Evolutionary conservation across 371 early-diverging fungal species (phyloP), one percentile per base, ranked within the genome.

Genomic region (Haplosporangium sp.): DNA sequence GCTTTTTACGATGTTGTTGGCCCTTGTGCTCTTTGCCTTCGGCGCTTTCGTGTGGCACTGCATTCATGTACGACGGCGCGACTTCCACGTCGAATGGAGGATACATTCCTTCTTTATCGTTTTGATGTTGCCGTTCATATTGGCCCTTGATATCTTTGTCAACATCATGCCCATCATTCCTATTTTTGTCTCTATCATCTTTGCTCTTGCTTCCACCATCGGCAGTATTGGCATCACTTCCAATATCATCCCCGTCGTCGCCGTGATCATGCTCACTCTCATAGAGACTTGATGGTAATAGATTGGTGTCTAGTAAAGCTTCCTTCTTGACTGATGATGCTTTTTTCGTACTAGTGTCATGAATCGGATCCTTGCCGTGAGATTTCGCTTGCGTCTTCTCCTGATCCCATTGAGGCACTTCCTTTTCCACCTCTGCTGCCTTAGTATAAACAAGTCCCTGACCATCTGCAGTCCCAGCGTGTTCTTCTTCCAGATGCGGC

Each of bases 81-180:
- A 62, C 39, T 17, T 69, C 62, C 11, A 48, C 53, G 40, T 67
- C 68, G 35, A 67, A 50, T 6, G 68, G 61, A 19, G 60, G 68
- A 38, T 59, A 67, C 53, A 61, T 67, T 9, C 17, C 35, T 15
- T 53, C 63, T 17, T 35, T 7, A 7, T 69, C 47, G 17, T 57
- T 15, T 48, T 17, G 48, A 40, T 63, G 59, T 10, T 38, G 58
- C 15, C 55, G 34, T 8, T 55, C 55, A 17, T 3, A 13, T 20
- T 17, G 55, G 34, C 34, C 27, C 55, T 55, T 5, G n/a, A 48
- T 48, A 48, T 17, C 17, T 17, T 13, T 48, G 17, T 17, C 4
- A 48, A 17, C 48, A 13, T 48, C 48, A 13, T 48, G 27, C 27
- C 27, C 27, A 27, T 27, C 27, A 27, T 27, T 27, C 27, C 27